These are phyloP conservation scores for Agaricales sp. DNA, from an alignment of 1,284 basidiomycete genomes.

Conservation along the genomic window DNA sequence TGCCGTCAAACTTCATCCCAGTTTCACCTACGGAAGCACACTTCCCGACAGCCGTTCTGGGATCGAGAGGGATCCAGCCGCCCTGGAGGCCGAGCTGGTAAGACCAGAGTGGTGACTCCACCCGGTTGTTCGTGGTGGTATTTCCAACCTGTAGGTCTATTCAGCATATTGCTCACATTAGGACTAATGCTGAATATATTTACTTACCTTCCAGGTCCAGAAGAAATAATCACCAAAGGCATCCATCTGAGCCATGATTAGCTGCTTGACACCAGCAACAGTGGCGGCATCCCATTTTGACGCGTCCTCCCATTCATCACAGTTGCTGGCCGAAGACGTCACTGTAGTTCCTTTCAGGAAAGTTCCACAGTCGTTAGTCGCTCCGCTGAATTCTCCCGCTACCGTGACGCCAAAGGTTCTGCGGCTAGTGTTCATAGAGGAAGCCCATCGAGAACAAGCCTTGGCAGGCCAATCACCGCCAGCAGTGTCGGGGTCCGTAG, in stretches of 20 bases:
- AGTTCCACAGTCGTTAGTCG: conserved; percentile 33
- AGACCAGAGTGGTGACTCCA: conserved; percentile 47
- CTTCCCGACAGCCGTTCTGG: conserved; percentile 39
- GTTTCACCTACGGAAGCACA: conserved; percentile 33
- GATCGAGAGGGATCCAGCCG: conserved; percentile 59
- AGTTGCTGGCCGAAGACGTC: background rate
- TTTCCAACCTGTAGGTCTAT: background rate
- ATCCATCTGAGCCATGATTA: conserved; percentile 37
- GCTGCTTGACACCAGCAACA: conserved; percentile 34
- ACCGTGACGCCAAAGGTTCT: conserved; percentile 39
- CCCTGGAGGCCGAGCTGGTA: conserved; percentile 54
- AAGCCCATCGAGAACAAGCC: conserved; percentile 48
- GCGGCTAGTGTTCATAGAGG: conserved; percentile 32
- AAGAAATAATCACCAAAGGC: conserved; percentile 24
- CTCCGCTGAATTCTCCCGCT: conserved; percentile 46
- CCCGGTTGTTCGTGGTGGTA: conserved; percentile 7
- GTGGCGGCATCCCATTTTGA: conserved; percentile 13
- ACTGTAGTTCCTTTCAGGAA: background rate
- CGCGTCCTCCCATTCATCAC: background rate
- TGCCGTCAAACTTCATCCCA: conserved; percentile 30
- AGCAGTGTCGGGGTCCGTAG: conserved; percentile 20
- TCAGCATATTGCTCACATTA: conserved; percentile 10
- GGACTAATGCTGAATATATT: conserved; percentile 27
- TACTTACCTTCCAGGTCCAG: conserved; percentile 46
- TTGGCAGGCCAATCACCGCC: conserved; percentile 45